These are phyloP conservation scores for Phytophthora sp. DNA, from an alignment of 352 stramenopile genomes.

Conservation along the genomic window DNA sequence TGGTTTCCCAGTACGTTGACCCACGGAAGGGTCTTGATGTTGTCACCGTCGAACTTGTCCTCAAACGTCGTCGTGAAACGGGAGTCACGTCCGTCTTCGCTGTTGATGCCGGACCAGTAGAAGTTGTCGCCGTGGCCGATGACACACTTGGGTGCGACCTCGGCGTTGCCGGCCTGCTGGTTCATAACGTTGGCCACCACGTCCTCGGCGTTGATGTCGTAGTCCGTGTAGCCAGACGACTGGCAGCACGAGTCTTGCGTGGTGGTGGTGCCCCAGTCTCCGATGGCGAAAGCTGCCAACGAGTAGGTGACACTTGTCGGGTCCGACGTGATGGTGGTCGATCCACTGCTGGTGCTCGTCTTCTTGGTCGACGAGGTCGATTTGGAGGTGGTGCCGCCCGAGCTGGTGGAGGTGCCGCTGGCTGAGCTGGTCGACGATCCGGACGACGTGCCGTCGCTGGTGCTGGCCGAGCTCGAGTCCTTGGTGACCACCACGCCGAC, in stretches of 20 bases:
- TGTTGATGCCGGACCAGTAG: slow-evolving; percentile 68
- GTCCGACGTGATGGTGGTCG: slow-evolving; percentile 39
- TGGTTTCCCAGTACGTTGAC: slow-evolving; percentile 75
- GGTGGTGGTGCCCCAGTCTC: slow-evolving; percentile 74
- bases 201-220: slow-evolving; percentile 68
- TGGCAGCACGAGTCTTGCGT: slow-evolving; percentile 72
- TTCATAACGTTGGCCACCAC: slow-evolving; percentile 66
- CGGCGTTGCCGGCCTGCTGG: slow-evolving; percentile 39
- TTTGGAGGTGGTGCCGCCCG: slow-evolving; percentile 28
- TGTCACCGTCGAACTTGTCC: slow-evolving; percentile 54
- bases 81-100: slow-evolving; percentile 44
- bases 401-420: slow-evolving; percentile 15
- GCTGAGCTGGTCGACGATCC: slow-evolving; percentile 18
- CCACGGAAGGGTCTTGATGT: slow-evolving; percentile 61
- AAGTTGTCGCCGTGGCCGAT: slow-evolving; percentile 76
- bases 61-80: slow-evolving; percentile 69
- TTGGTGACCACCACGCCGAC: slow-evolving; percentile 46
- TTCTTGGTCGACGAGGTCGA: slow-evolving; percentile 26
- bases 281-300: slow-evolving; percentile 67
- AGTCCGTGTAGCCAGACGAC: slow-evolving; percentile 57
- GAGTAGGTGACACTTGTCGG: slow-evolving; percentile 47
- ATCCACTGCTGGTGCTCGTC: slow-evolving; percentile 25
- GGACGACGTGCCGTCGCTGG: slow-evolving; percentile 24
- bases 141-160: slow-evolving; percentile 57
- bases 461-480: slow-evolving; percentile 29